Percentiles rank a stretch among this genome's conserved stretches.
phyloP scores from a whole-genome alignment of 139 green algal genomes.

The Limnomonas spitsbergensis region DNA sequence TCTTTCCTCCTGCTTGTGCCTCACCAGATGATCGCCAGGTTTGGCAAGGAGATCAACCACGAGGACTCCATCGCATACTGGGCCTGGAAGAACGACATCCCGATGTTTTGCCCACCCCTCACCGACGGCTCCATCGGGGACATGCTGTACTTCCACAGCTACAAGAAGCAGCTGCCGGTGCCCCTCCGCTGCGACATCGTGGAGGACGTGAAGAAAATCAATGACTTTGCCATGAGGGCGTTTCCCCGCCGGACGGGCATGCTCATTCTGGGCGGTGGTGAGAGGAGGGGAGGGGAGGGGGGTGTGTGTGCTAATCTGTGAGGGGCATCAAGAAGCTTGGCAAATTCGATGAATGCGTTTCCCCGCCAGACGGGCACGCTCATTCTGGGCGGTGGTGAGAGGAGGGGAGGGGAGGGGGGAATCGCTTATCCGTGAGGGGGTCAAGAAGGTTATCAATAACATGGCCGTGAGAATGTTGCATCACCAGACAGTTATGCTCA shows the following conservation, averaged over 20 bases:
- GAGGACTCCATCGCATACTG: conserved; percentile 89
- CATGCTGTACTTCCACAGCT: conserved; percentile 98
- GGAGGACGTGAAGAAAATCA: conserved; percentile 82
- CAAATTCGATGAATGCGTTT: conserved; percentile 74
- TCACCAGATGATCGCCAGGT: conserved; percentile 49
- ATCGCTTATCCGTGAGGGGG: too few species aligned
- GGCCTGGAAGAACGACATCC: conserved; percentile 87
- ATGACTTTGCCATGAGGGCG: conserved; percentile 86
- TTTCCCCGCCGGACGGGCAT: conserved; percentile 80
- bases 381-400: conserved; percentile 87
- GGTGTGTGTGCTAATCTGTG: not conserved
- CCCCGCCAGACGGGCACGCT: conserved; percentile 86
- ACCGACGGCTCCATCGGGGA: conserved; percentile 92
- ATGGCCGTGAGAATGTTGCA: conserved; percentile 74
- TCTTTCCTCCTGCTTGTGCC: too few species aligned
- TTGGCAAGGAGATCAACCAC: conserved; percentile 83
- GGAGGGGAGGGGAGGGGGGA: too few species aligned
- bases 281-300: too few species aligned
- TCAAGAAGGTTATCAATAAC: too few species aligned
- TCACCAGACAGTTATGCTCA: conserved; percentile 84
- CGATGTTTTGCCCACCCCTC: conserved; percentile 92
- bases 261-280: conserved; percentile 91
- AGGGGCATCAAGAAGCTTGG: too few species aligned
- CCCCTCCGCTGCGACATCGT: conserved; percentile 53
- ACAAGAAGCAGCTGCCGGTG: conserved; percentile 33